A percentile compares a stretch with the other conserved stretches of the same genome.
phyloP scores from a whole-genome alignment of 352 stramenopile genomes.

The Ophiocytium majus region DNA sequence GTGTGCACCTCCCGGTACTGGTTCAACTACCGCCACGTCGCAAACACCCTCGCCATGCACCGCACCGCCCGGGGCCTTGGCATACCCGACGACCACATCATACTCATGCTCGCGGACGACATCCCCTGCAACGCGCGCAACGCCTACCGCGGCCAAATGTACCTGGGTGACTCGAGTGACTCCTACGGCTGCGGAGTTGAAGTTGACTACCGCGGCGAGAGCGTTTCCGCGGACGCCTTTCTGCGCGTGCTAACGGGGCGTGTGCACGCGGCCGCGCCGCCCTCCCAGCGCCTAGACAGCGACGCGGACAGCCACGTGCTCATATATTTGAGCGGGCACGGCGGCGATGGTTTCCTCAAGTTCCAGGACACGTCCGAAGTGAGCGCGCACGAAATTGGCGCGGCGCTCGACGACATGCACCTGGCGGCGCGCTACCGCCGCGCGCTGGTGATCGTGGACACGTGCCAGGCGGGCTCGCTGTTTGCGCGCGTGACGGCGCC shows the following conservation, averaged over 20 bases:
- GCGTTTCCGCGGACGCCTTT: constrained; percentile 95
- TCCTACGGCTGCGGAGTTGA: constrained; percentile 81
- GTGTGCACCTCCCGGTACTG: constrained; percentile 86
- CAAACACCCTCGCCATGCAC: constrained; percentile 85
- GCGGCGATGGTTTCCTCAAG: constrained; percentile 95
- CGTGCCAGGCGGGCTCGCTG: constrained; percentile 54
- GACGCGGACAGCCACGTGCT: constrained; percentile 67
- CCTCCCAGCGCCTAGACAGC: constrained; percentile 70
- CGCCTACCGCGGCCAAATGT: constrained; percentile 80
- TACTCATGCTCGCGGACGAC: constrained; percentile 87
- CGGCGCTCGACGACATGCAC: constrained; percentile 42
- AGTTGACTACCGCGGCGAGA: constrained; percentile 70
- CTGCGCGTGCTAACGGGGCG: constrained; percentile 85
- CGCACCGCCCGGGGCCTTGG: constrained; percentile 78
- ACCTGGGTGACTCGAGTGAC: constrained; percentile 83
- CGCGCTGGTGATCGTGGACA: constrained; percentile 56
- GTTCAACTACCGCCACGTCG: constrained; percentile 88
- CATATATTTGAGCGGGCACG: constrained; percentile 80
- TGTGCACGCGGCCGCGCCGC: constrained; percentile 77
- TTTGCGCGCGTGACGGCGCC: constrained; percentile 40
- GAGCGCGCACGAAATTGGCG: constrained; percentile 60
- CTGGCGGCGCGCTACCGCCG: constrained; percentile 39
- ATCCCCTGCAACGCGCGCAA: constrained; percentile 86
- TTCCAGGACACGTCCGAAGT: constrained; percentile 97
- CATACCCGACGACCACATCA: constrained; percentile 87